These are phyloP conservation scores for Diaporthe vaccinii DNA, from an alignment of 2,329 filamentous ascomycete species.

Conservation along the genomic window DNA sequence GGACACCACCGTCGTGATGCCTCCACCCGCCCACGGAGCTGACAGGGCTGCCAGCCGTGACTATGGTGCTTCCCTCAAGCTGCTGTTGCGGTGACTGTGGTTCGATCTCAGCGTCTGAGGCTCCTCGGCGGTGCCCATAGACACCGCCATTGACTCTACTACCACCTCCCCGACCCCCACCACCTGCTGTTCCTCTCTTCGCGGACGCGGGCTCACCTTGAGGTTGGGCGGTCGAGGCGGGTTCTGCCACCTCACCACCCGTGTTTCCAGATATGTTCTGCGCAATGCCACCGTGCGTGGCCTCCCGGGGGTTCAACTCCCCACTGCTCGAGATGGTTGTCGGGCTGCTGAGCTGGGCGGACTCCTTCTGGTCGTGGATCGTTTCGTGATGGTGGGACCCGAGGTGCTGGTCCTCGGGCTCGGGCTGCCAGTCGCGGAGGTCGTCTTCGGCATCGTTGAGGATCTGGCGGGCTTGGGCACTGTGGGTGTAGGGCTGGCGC, in stretches of 20 bases:
- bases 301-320: constrained; percentile 11
- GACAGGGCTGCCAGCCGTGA: constrained; percentile 36
- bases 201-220: constrained; percentile 39
- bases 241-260: constrained; percentile 22
- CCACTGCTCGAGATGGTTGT: constrained; percentile 16
- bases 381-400: constrained; percentile 23
- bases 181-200: constrained; percentile 1
- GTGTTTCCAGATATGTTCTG: not conserved
- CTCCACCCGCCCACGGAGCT: constrained; percentile 39
- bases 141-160: not conserved
- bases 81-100: constrained; percentile 37
- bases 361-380: not conserved
- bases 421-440: constrained; percentile 79
- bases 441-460: constrained; percentile 94
- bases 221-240: constrained; percentile 25
- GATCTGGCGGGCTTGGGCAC: constrained; percentile 81
- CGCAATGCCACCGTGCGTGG: not conserved
- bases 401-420: constrained; percentile 51
- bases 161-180: constrained; percentile 7
- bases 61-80: constrained; percentile 37
- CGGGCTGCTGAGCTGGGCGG: constrained; percentile 28
- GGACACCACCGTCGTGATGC: constrained; percentile 7
- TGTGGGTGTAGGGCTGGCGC: constrained; percentile 76
- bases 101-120: constrained; percentile 32
- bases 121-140: constrained; percentile 3